A percentile compares a stretch with the other conserved stretches of the same genome.
Conservation (phyloP, 2,329 filamentous ascomycete species). For the Colletotrichum sidae region DNA sequence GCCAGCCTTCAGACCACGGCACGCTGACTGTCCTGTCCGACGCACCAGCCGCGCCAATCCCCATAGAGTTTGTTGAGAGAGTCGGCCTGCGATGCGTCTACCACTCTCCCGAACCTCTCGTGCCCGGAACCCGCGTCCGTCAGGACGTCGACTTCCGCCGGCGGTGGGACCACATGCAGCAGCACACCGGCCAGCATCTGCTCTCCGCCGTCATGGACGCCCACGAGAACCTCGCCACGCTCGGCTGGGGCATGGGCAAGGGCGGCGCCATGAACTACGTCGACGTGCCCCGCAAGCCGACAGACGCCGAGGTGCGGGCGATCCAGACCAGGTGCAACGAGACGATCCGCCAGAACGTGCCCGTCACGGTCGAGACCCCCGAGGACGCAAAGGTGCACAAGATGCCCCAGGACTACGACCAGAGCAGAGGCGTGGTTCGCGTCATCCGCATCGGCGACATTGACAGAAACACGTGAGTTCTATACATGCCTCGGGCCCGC, state of each 20-base stretch:
- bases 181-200: slow-evolving; percentile 48
- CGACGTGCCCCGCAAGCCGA: slow-evolving; percentile 44
- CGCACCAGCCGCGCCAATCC: slow-evolving; percentile 28
- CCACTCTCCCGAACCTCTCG: slow-evolving; percentile 39
- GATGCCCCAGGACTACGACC: slow-evolving; percentile 46
- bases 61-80: slow-evolving; percentile 42
- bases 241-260: slow-evolving; percentile 47
- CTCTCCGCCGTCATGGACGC: slow-evolving; percentile 47
- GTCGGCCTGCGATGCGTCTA: slow-evolving; percentile 44
- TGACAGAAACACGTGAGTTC: slow-evolving; percentile 45
- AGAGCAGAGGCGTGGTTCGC: slow-evolving; percentile 43
- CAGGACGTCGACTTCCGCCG: slow-evolving; percentile 45
- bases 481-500: no score
- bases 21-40: slow-evolving; percentile 34
- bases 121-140: slow-evolving; percentile 38
- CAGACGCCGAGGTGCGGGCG: slow-evolving; percentile 39
- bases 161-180: slow-evolving; percentile 50
- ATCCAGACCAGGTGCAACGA: slow-evolving; percentile 44
- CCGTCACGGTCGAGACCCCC: slow-evolving; percentile 43
- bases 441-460: slow-evolving; percentile 45
- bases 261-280: slow-evolving; percentile 46
- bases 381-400: slow-evolving; percentile 41
- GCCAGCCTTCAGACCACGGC: slow-evolving; percentile 47
- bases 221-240: slow-evolving; percentile 40
- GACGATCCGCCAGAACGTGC: slow-evolving; percentile 40